Evolutionary conservation across 23 red algal genomes (phyloP), one percentile per base, ranked within the genome.

Genomic region (Rhodosorus marinus): DNA sequence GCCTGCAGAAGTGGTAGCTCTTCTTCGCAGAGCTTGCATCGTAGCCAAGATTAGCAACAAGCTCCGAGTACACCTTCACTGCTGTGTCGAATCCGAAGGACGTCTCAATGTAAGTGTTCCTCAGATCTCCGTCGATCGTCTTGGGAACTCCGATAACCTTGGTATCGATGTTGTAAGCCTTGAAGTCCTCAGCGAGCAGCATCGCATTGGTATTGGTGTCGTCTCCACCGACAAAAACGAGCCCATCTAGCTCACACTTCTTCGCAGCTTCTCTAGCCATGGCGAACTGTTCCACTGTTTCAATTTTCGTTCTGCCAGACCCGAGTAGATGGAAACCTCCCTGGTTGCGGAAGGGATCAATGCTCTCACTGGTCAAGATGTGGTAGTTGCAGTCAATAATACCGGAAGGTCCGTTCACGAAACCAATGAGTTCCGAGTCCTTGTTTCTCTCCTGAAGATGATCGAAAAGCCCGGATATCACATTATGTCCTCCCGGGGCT

Each of bases 301-400:
- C 76, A 94, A 94, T 94, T 58, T 94, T 94, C 24, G 87, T 94
- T 8, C 87, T 49, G 30, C 79, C 87, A 4, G 76, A 83, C 1
- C 87, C 87, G 50, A 94, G 69, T 61, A 94, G 64, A 40, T 94
- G 87, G 60, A 94, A 94, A n/a, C 87, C 87, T 8, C 87, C 87
- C 30, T 94, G 87, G 41, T 94, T 94, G 20, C 87, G 58, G 31
- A 66, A 77, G 35, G 61, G 54, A 50, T 42, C 55, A 1, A 94
- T 47, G 8, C 31, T 62, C 26, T 82, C 69, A 31, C 56, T 73
- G 6, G 57, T 61, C 24, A 94, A 38, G 5, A 50, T 41, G 5
- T 66, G 49, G 33, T 77, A 69, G 9, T 78, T 74, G 14, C 33
- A 52, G 14, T 83, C 72, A 42, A 83, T 54, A 20, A 94, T 51